Base-by-base conservation (phyloP, 768 basidiomycete species). In the Hysterangium stoloniferum region DNA sequence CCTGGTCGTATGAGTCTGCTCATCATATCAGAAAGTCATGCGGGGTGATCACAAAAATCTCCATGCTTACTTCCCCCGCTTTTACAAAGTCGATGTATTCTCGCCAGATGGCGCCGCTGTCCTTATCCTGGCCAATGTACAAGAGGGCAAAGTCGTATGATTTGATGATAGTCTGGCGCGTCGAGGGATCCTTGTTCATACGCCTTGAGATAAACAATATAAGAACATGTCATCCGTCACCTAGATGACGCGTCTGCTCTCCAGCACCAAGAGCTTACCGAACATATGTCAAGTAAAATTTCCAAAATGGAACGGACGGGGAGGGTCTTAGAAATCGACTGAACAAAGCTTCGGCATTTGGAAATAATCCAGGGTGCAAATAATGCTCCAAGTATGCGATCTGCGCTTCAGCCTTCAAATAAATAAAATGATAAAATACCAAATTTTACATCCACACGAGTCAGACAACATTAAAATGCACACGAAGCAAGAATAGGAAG, bases 71-170 rank as follows among this genome's bases (percentile, higher is more conserved):
- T 70, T 86, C 86, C 35, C 80, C 84, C 13, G 80, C 76, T 56
- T 79, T 82, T 45, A 99, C 66, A 63, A 96, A 97, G 52, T 85
- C 79, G 61, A 98, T 86, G 60, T 94, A 98, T 59, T 98, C 94
- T 52, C 71, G 76, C 94, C 95, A 98, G 32, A 99, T 90, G 48
- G 86, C 82, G 8, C 86, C 89, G 48, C 88, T 86, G 54, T 94
- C 89, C 59, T 89, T 86, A 67, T 98, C 95, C 62, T 87, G 84
- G 15, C 93, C 93, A 40, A 96, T 80, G 56, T 92, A 79, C 58
- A 79, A 82, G 48, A 98, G 72, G 0, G 93, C 93, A 60, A 90
- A 96, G 63, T 98, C 94, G 63, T 93, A 98, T 11, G 93, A 88
- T 59, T 88, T 84, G 34, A 80, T 79, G 54, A 98, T 80, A 13